Percentiles rank a stretch among this genome's conserved stretches.
These are phyloP conservation scores for Talaromyces albobiverticillius DNA, from an alignment of 2,329 filamentous ascomycete genomes.

Conservation along the genomic window DNA sequence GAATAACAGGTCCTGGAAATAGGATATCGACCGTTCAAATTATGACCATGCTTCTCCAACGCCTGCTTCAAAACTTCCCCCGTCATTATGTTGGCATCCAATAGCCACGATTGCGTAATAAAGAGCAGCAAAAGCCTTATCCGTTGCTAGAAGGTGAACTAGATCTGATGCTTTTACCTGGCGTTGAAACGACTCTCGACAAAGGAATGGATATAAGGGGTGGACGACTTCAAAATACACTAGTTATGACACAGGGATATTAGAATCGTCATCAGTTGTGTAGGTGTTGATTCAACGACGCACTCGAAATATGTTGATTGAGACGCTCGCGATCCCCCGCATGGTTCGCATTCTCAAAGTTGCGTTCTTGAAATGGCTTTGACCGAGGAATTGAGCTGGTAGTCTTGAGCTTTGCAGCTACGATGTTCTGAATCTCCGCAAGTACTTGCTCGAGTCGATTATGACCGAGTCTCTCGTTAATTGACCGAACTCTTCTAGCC, in stretches of 20 bases:
- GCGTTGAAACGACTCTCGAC: conserved; percentile 32
- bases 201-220: conserved; percentile 41
- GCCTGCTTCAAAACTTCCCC: conserved; percentile 37
- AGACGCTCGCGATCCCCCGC: neutral
- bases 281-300: neutral
- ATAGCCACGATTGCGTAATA: conserved; percentile 38
- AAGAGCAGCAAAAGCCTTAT: conserved; percentile 47
- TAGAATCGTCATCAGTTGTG: neutral
- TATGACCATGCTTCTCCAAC: conserved; percentile 36
- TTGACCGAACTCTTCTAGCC: conserved; percentile 6
- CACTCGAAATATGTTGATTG: neutral
- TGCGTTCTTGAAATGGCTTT: neutral
- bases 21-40: conserved; percentile 16
- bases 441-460: conserved; percentile 6
- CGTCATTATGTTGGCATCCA: conserved; percentile 33
- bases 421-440: neutral
- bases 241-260: conserved; percentile 14
- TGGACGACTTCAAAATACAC: conserved; percentile 41
- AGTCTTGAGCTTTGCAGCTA: neutral
- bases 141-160: conserved; percentile 51
- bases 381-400: neutral
- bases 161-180: conserved; percentile 43
- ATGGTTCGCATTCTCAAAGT: neutral
- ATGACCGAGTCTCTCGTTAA: conserved; percentile 7
- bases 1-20: conserved; percentile 10